Base-by-base conservation (phyloP, 2,329 filamentous ascomycete genomes). In the Microcyclospora pomicola region DNA sequence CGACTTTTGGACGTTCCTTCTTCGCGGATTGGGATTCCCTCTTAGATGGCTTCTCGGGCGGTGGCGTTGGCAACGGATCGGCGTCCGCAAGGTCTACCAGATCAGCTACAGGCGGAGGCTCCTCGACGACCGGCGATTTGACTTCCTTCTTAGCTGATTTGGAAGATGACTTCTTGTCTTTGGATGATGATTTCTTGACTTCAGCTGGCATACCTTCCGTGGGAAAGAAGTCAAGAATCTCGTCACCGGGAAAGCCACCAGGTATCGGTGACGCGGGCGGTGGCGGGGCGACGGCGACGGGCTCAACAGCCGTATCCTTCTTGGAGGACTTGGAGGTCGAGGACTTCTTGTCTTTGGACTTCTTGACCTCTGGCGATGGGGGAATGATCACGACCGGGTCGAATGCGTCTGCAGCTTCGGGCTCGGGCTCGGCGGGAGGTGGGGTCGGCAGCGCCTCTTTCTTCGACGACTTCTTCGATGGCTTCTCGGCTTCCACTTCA, bases 1-100 rank as follows among this genome's bases (percentile, higher is more conserved):
- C 82, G 45, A 86, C 74, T 53, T 80, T 84, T 19, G 80, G 65
- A 11, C 85, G 80, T 45, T 92, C 82, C 56, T 81, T 92, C 61
- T 76, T 83, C 3, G 68, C 68, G 4, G 67, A 56, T 37, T 71
- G 74, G 42, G 69, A 62, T 36, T 77, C 74, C 12, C 73, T 54
- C 34, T 59, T 57, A 13, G 31, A 35, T 36, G 39, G 34, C 37
- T 52, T 39, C 37, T 72, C 69, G 9, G 66, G 64, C 7, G 67
- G 63, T 35, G 71, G 68, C 16, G 69, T 71, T 9, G 68, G 67
- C 27, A 65, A 61, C 36, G 53, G 46, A 9, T 56, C 48, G 15
- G 48, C 51, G 33, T 59, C 57, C 27, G 56, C 53, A 9, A 56
- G 39, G n/a, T 46, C 50, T 15, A 56, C 35, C 27, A 55, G 39